These are phyloP conservation scores for Crucibulum laeve DNA, from an alignment of 768 basidiomycete genomes.

Conservation along the genomic window DNA sequence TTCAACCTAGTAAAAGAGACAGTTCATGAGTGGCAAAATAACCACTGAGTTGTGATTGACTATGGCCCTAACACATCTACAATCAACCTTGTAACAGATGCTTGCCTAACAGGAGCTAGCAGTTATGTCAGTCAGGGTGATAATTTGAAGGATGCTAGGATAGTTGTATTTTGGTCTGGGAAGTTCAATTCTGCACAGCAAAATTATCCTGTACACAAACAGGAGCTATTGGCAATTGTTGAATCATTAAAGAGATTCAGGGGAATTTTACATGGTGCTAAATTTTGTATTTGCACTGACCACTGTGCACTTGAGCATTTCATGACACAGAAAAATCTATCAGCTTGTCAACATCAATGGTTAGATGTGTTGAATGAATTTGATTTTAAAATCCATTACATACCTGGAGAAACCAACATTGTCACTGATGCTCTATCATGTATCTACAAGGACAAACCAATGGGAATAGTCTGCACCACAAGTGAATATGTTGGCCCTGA, in stretches of 20 bases:
- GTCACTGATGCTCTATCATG: constrained; percentile 32
- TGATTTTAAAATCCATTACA: constrained; percentile 28
- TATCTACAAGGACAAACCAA: not conserved
- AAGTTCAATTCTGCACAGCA: constrained; percentile 16
- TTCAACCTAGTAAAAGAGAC: not conserved
- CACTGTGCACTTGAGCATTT: constrained; percentile 30
- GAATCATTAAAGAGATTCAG: constrained; percentile 21
- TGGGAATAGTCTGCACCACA: not conserved
- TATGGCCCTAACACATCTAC: not conserved
- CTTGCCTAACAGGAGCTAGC: not conserved
- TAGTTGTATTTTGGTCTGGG: too few species aligned
- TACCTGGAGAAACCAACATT: constrained; percentile 27
- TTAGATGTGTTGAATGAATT: constrained; percentile 26
- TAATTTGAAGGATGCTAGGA: too few species aligned
- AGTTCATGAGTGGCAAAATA: not conserved
- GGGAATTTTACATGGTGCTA: constrained; percentile 7
- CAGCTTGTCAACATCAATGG: constrained; percentile 25
- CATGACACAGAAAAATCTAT: constrained; percentile 15
- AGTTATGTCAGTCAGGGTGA: too few species aligned
- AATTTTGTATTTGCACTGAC: constrained; percentile 25
- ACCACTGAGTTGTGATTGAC: not conserved
- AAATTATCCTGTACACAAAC: constrained; percentile 34
- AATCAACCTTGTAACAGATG: not conserved
- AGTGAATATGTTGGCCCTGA: not conserved
- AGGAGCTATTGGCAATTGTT: constrained; percentile 31